Evolutionary conservation across 1,284 basidiomycete genomes (phyloP).

Genomic region (Phlebopus sp.): DNA sequence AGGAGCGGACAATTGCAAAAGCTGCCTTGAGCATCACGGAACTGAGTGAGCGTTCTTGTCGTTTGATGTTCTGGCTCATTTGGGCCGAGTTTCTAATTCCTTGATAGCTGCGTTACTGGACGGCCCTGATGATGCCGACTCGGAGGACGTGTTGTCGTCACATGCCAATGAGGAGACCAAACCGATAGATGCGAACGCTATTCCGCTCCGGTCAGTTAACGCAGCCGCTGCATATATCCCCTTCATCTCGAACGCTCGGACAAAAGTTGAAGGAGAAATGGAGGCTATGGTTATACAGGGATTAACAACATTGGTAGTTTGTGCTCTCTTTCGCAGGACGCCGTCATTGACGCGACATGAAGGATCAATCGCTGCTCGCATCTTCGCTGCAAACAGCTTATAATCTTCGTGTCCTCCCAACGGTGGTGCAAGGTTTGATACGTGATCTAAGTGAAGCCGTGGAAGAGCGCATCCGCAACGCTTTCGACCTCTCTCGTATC

Average conservation of each 20-base stretch:
- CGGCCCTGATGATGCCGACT: constrained; percentile 20
- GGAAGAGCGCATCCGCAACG: constrained; percentile 72
- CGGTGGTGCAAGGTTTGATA: constrained; percentile 79
- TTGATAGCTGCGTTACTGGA: constrained; percentile 26
- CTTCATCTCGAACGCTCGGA: constrained; percentile 67
- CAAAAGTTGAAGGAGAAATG: constrained; percentile 79
- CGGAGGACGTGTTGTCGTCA: not conserved
- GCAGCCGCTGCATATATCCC: constrained; percentile 69
- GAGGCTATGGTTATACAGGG: constrained; percentile 82
- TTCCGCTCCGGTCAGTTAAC: constrained; percentile 67
- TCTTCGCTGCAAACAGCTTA: constrained; percentile 93
- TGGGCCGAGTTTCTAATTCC: constrained; percentile 1
- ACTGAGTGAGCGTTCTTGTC: constrained; percentile 55
- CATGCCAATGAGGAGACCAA: constrained; percentile 10
- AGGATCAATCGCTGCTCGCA: constrained; percentile 88
- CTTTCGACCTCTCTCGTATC: constrained; percentile 85
- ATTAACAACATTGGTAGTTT: constrained; percentile 65
- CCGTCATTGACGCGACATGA: constrained; percentile 3
- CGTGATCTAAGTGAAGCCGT: constrained; percentile 83
- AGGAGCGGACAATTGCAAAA: constrained; percentile 83
- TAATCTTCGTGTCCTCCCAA: constrained; percentile 83
- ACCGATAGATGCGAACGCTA: constrained; percentile 16
- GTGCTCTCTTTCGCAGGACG: not conserved
- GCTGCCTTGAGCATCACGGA: constrained; percentile 90
- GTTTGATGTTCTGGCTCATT: not conserved